Percentiles rank a stretch among this genome's conserved stretches.
phyloP scores from a whole-genome alignment of 768 basidiomycete genomes.

The Suillus alpinus region DNA sequence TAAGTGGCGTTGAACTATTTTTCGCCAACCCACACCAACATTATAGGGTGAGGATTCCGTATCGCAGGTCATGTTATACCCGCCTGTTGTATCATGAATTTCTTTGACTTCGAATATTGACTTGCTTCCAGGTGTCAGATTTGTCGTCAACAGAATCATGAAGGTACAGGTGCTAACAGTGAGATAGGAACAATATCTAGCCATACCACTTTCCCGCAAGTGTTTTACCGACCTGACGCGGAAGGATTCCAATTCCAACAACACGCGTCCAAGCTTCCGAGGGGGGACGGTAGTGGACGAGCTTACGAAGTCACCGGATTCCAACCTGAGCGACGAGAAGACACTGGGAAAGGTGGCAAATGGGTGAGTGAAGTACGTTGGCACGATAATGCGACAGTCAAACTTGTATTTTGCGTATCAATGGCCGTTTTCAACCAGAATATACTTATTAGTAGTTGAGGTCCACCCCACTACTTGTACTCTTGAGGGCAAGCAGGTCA shows the following conservation, averaged over 20 bases:
- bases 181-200: not conserved
- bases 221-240: not conserved
- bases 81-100: not conserved
- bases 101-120: not conserved
- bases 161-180: not conserved
- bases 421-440: not conserved
- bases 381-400: not conserved
- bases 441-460: not conserved
- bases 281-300: not conserved
- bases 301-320: not conserved
- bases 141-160: not conserved
- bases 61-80: not conserved
- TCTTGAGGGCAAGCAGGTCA: not conserved
- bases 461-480: not conserved
- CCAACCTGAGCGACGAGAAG: slow-evolving; percentile 1
- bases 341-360: not conserved
- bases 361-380: not conserved
- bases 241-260: not conserved
- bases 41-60: slow-evolving; percentile 1
- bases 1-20: slow-evolving; percentile 3
- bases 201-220: not conserved
- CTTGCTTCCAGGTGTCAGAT: not conserved
- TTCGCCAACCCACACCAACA: slow-evolving; percentile 6
- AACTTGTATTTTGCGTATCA: not conserved
- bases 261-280: not conserved